Evolutionary conservation across 495 filamentous ascomycete genomes (phyloP), one percentile per base, ranked within the genome.

Genomic region (Diplogelasinospora grovesii): DNA sequence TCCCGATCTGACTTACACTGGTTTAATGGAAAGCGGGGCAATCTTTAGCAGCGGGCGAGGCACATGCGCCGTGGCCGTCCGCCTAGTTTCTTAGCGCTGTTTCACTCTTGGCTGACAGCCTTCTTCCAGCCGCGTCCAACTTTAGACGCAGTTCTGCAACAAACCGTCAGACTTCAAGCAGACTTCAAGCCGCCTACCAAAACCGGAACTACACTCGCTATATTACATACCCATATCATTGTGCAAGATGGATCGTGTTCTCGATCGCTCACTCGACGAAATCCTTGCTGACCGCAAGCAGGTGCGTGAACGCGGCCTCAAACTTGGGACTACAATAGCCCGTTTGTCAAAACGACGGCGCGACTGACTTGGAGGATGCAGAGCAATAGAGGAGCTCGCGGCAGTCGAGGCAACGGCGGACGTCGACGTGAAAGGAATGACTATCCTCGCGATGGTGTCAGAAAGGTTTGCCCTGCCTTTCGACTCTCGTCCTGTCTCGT

Each of bases 241-340:
- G 14, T 11, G 16, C 36, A 57, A 11, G 8, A 59, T 54, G 50
- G 37, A 41, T 9, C 24, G 33, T 22, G 36, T 22, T 26, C 51
- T 92, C 78, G 86, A 92, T 64, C 82, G 83, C 57, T 82, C 80
- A 56, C 73, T 92, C 32, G 86, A 90, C 60, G 86, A 92, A 60
- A 85, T 87, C 53, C 86, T 92, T 49, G 77, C 77, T 43, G 86
- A 88, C 54, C 82, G 83, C 53, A 76, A 82, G 68, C 84, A 82
- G 56, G 75, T 49, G 53, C 10, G 39, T 45, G n/a, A n/a, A n/a
- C n/a, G n/a, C n/a, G n/a, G 11, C 22, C 26, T 11, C 22, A 18
- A 11, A 42, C 14, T n/a, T n/a, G 21, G 5, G 15, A 22, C 37
- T n/a, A n/a, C n/a, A n/a, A n/a, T n/a, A n/a, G 28, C 18, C 11